Evolutionary conservation across 2,329 filamentous ascomycete species (phyloP).

Genomic region (Neodidymelliopsis sp.): DNA sequence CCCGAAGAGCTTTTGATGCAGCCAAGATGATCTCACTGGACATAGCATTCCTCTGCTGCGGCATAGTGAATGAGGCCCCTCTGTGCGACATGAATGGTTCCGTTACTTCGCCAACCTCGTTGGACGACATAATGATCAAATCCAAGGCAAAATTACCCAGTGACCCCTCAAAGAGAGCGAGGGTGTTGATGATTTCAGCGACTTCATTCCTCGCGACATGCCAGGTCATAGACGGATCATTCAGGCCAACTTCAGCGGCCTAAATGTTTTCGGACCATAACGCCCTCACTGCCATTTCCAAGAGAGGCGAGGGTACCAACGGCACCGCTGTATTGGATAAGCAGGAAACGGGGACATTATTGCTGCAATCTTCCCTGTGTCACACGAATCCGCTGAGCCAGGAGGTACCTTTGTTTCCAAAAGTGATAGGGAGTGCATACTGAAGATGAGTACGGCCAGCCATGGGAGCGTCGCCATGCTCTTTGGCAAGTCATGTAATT

Average conservation of each 20-base stretch:
- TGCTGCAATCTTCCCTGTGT: slow-evolving; percentile 59
- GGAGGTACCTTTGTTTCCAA: slow-evolving; percentile 66
- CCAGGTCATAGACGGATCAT: slow-evolving; percentile 64
- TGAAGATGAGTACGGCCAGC: slow-evolving; percentile 66
- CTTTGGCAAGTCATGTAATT: slow-evolving; percentile 53
- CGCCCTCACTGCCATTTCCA: slow-evolving; percentile 56
- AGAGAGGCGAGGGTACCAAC: slow-evolving; percentile 64
- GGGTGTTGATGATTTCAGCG: slow-evolving; percentile 62
- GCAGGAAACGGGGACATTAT: slow-evolving; percentile 55
- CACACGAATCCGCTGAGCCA: slow-evolving; percentile 61
- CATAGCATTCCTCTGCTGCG: slow-evolving; percentile 64
- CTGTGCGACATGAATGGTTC: slow-evolving; percentile 56
- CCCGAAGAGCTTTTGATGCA: slow-evolving; percentile 61
- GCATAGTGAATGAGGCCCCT: slow-evolving; percentile 47
- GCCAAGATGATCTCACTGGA: slow-evolving; percentile 65
- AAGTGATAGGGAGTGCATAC: slow-evolving; percentile 64
- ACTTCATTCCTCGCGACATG: slow-evolving; percentile 63
- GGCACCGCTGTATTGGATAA: slow-evolving; percentile 66
- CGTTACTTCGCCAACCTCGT: slow-evolving; percentile 62
- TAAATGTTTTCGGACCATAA: slow-evolving; percentile 59
- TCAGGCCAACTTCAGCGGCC: slow-evolving; percentile 57
- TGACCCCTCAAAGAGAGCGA: slow-evolving; percentile 61
- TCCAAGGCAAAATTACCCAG: slow-evolving; percentile 65
- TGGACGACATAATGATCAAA: slow-evolving; percentile 65
- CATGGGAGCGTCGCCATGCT: slow-evolving; percentile 63